phyloP scores from a whole-genome alignment of 2,329 filamentous ascomycete species.

The Tolypocladium endophyticum region DNA sequence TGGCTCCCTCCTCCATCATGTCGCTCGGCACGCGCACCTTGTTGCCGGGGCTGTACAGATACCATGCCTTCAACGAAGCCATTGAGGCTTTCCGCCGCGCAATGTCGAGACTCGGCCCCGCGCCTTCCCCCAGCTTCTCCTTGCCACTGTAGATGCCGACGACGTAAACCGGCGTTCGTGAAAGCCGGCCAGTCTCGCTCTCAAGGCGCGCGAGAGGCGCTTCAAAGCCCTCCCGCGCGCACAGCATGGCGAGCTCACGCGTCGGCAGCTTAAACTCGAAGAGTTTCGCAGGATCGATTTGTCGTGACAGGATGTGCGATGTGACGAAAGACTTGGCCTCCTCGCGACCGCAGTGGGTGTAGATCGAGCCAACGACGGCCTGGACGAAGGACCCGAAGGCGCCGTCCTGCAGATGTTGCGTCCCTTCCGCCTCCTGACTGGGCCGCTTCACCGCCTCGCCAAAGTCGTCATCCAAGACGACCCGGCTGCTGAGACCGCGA shows the following conservation, averaged over 20 bases:
- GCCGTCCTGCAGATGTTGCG: constrained; percentile 61
- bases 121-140: constrained; percentile 89
- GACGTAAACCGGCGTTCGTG: constrained; percentile 79
- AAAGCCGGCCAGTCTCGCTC: constrained; percentile 79
- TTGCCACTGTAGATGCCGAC: constrained; percentile 88
- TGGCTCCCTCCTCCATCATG: constrained; percentile 49
- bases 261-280: constrained; percentile 82
- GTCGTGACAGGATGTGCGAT: constrained; percentile 71
- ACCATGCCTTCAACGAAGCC: constrained; percentile 85
- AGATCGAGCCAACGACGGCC: constrained; percentile 74
- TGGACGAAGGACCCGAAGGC: constrained; percentile 71
- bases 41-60: constrained; percentile 74
- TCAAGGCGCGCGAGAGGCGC: constrained; percentile 76
- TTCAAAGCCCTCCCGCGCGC: constrained; percentile 82
- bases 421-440: constrained; percentile 15
- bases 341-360: constrained; percentile 71
- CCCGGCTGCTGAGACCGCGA: constrained; percentile 62
- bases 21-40: constrained; percentile 59
- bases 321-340: constrained; percentile 75
- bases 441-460: constrained; percentile 44
- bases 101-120: constrained; percentile 65
- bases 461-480: constrained; percentile 77
- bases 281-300: constrained; percentile 63
- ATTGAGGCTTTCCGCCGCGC: constrained; percentile 73
- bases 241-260: constrained; percentile 72